Evolutionary conservation across 371 early-diverging fungal species (phyloP), one percentile per base, ranked within the genome.

Genomic region (Rozella allomycis): DNA sequence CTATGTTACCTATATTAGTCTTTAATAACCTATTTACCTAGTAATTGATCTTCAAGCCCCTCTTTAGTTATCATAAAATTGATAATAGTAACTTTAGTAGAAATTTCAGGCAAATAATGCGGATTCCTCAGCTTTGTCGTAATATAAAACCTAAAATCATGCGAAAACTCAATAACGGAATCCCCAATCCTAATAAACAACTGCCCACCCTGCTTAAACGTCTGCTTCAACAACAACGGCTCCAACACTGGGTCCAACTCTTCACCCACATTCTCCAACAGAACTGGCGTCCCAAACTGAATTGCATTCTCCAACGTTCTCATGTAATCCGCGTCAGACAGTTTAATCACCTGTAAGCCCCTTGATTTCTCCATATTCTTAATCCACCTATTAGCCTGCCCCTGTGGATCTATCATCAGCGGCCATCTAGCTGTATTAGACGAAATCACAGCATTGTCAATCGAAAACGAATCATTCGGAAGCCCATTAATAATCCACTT

Each of bases 31-130:
- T n/a, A n/a, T n/a, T n/a, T n/a, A n/a, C n/a, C n/a, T 20, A 61
- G 54, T 11, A 61, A 40, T 35, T 61, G 62, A 33, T 61, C 62
- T 38, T 61, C 58, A 20, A 61, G 40, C 2, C 62, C 62, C 30
- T 61, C 62, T 0, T 58, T 58, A 1, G 62, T 61, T 23, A 61
- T 61, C 62, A 61, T 61, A 26, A 61, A 61, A 41, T 61, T 61
- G 14, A 61, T 34, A 25, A 61, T 30, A 2, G 62, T 61, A 2
- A 61, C 62, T 33, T 54, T 51, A 4, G 58, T 61, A 5, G 62
- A 61, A 7, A 61, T 49, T 35, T 61, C 62, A 0, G 62, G 62
- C 14, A 61, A 37, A 30, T 61, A 61, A 34, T 61, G 62, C 0
- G 62, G 62, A 28, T 61, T 61, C 13, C 58, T 28, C 10, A 61